Evolutionary conservation across 345 rosid genomes (phyloP).

Genomic region (Theobroma cacao): DNA sequence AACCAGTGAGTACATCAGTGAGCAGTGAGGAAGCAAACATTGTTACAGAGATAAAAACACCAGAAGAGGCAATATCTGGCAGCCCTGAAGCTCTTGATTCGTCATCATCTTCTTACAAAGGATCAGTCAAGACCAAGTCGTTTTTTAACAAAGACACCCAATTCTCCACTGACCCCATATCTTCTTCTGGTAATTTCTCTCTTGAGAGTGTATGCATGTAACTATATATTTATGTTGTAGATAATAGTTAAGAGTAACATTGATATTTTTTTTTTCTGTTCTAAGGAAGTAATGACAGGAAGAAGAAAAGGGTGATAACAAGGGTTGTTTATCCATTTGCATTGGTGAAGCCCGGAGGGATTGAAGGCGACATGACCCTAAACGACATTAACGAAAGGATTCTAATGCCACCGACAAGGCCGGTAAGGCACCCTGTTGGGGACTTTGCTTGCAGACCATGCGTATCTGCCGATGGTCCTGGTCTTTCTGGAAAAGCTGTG

Average conservation of each 20-base stretch:
- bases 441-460: slow-evolving; percentile 84
- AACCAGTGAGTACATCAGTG: slow-evolving; percentile 32
- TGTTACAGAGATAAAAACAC: slow-evolving; percentile 43
- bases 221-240: no score
- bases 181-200: slow-evolving; percentile 25
- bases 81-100: slow-evolving; percentile 34
- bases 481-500: slow-evolving; percentile 91
- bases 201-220: no score
- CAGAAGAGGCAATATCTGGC: slow-evolving; percentile 32
- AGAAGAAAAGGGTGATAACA: slow-evolving; percentile 39
- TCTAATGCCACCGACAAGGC: slow-evolving; percentile 77
- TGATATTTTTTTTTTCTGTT: background rate
- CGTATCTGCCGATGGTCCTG: slow-evolving; percentile 57
- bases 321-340: slow-evolving; percentile 92
- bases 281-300: slow-evolving; percentile 8
- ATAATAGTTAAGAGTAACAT: no score
- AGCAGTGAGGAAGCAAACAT: slow-evolving; percentile 49
- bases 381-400: slow-evolving; percentile 83
- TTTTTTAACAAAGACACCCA: slow-evolving; percentile 18
- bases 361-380: slow-evolving; percentile 73
- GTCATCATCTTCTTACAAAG: slow-evolving; percentile 45
- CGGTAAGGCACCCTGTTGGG: slow-evolving; percentile 93
- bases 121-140: slow-evolving; percentile 23
- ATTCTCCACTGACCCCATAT: slow-evolving; percentile 12
- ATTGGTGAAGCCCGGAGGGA: slow-evolving; percentile 90